Evolutionary conservation across 345 rosid genomes (phyloP).

Genomic region (Melastoma malabathricum): DNA sequence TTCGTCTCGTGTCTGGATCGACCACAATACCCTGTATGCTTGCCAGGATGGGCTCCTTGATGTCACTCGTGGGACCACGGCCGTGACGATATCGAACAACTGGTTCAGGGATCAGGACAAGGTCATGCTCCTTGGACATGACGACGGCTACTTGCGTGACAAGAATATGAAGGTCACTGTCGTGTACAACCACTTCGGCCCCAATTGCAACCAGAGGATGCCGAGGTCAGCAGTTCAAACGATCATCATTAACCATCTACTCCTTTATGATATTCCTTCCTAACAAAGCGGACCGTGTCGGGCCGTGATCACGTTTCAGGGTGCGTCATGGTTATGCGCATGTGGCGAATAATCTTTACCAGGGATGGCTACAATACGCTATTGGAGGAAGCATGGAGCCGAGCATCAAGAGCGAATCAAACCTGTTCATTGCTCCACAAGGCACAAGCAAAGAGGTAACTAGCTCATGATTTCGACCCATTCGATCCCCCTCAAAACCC

Average conservation of each 20-base stretch:
- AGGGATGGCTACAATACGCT: conserved; percentile 73
- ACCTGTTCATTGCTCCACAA: conserved; percentile 50
- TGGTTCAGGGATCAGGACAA: conserved; percentile 73
- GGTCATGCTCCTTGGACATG: conserved; percentile 75
- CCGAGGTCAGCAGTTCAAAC: conserved; percentile 17
- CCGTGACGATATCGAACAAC: conserved; percentile 52
- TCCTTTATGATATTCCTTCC: too few species aligned
- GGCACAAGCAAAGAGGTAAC: conserved; percentile 33
- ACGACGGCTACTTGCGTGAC: conserved; percentile 46
- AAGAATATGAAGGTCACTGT: conserved; percentile 54
- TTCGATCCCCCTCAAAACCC: not conserved
- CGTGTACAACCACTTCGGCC: too few species aligned
- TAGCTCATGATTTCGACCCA: not conserved
- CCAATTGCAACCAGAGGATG: too few species aligned
- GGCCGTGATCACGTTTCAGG: conserved; percentile 15
- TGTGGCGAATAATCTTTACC: conserved; percentile 58
- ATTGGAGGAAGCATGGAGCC: conserved; percentile 80
- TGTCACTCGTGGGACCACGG: conserved; percentile 46
- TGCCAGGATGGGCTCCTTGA: conserved; percentile 14
- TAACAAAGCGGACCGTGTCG: too few species aligned
- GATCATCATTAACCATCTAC: conserved; percentile 12
- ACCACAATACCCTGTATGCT: conserved; percentile 45
- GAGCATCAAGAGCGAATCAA: conserved; percentile 63
- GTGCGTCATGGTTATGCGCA: conserved; percentile 64
- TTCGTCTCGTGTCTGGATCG: conserved; percentile 67